Evolutionary conservation across 108 stramenopile genomes (phyloP).

Genomic region (Cyclotella baltica): DNA sequence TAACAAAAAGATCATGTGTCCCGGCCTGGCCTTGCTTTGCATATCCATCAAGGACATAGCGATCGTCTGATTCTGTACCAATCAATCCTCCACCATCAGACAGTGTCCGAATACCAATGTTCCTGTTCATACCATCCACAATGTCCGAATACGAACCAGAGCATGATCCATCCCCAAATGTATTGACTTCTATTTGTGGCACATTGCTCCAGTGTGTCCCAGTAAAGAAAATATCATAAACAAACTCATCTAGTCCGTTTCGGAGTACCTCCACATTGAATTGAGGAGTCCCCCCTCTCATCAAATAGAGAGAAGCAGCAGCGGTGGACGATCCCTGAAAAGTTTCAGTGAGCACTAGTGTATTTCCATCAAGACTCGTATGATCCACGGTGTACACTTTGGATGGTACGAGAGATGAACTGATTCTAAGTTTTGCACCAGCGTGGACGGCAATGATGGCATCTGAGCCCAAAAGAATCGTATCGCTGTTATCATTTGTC

Average conservation of each 20-base stretch:
- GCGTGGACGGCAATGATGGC: slow-evolving; percentile 21
- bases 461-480: slow-evolving; percentile 27
- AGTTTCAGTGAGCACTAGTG: slow-evolving; percentile 43
- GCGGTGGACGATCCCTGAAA: slow-evolving; percentile 38
- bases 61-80: slow-evolving; percentile 25
- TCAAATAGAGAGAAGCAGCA: slow-evolving; percentile 36
- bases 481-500: slow-evolving; percentile 50
- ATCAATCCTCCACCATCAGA: slow-evolving; percentile 50
- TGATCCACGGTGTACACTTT: slow-evolving; percentile 59
- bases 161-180: slow-evolving; percentile 62
- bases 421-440: slow-evolving; percentile 40
- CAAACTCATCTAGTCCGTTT: slow-evolving; percentile 67
- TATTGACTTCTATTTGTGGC: slow-evolving; percentile 51
- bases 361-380: slow-evolving; percentile 34
- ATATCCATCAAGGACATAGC: slow-evolving; percentile 41
- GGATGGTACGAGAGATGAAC: slow-evolving; percentile 34
- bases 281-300: slow-evolving; percentile 51
- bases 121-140: slow-evolving; percentile 59
- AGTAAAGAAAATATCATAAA: slow-evolving; percentile 78
- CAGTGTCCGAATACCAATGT: slow-evolving; percentile 44
- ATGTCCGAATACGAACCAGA: slow-evolving; percentile 38
- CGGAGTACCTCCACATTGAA: slow-evolving; percentile 44
- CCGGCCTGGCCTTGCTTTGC: slow-evolving; percentile 22
- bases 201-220: slow-evolving; percentile 69
- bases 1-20: slow-evolving; percentile 34